Base-by-base conservation (phyloP, 768 basidiomycete species). In the Tricholoma furcatifolium region DNA sequence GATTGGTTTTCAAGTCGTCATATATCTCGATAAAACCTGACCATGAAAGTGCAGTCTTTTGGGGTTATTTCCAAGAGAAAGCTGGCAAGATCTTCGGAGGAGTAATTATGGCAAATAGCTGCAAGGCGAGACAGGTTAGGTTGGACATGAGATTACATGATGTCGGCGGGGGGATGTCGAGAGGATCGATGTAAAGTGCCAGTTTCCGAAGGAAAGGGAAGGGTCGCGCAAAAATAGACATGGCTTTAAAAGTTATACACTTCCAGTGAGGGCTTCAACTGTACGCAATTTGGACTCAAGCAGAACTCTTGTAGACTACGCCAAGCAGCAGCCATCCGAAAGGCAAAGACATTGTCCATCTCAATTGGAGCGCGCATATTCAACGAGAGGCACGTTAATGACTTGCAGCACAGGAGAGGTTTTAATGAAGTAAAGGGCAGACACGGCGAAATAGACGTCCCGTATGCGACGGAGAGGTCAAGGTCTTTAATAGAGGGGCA, bases 401-500 rank as follows among this genome's bases (percentile, higher is more conserved):
- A 54, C 30, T 14, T 38, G 39, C 57, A 54, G 4, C 14, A 14
- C n/a, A 58, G 17, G 3, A 58, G 46, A 21, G 57, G 53, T 31
- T 47, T 46, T 18, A 58, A 34, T 6, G 20, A 31, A 21, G 53
- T 12, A 34, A 58, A 58, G 1, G 53, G 49, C 6, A 54, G 35
- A 31, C 39, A 17, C 23, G 45, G n/a, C 6, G 23, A 31, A 20
- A 39, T 34, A 24, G 14, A 17, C 42, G 12, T n/a, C n/a, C 31
- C 40, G 20, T 31, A 34, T 20, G 47, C 34, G 12, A 54, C 23
- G 8, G 17, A 48, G 6, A 58, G 40, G 3, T 15, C 40, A 27
- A 58, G 23, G 8, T 23, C 36, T 43, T 54, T 30, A 14, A 58
- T 47, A 14, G 20, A 24, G n/a, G 53, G 57, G 20, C 57, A 58